These are phyloP conservation scores for Phytophthora tubulina DNA, from an alignment of 352 stramenopile genomes.

Conservation along the genomic window DNA sequence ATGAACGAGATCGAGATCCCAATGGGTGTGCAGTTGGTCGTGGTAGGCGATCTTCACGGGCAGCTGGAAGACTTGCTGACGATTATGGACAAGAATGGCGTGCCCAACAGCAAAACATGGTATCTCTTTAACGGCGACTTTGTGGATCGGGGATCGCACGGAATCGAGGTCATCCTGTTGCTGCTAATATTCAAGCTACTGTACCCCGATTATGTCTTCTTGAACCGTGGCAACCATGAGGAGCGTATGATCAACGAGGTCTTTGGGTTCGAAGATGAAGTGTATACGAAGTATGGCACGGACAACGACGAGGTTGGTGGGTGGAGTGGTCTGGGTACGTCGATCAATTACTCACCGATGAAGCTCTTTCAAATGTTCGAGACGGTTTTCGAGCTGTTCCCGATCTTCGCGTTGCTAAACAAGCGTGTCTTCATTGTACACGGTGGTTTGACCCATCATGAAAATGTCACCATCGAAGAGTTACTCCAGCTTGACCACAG, in stretches of 20 bases:
- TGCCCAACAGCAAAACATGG: constrained; percentile 89
- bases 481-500: constrained; percentile 85
- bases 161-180: constrained; percentile 93
- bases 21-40: constrained; percentile 86
- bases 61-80: constrained; percentile 95
- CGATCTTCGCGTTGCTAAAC: constrained; percentile 93
- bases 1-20: constrained; percentile 86
- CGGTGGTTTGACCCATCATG: constrained; percentile 90
- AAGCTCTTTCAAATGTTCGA: constrained; percentile 90
- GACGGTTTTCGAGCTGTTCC: constrained; percentile 88
- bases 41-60: constrained; percentile 94
- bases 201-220: constrained; percentile 89
- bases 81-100: constrained; percentile 93
- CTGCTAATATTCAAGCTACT: constrained; percentile 92
- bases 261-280: constrained; percentile 89
- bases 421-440: constrained; percentile 93
- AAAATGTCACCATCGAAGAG: constrained; percentile 91
- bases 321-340: constrained; percentile 66
- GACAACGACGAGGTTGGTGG: constrained; percentile 81
- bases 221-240: constrained; percentile 97
- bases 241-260: constrained; percentile 94
- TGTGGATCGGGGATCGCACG: constrained; percentile 93
- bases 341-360: constrained; percentile 75
- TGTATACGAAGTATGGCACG: constrained; percentile 84
- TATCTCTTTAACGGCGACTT: constrained; percentile 98